Percentiles rank a stretch among this genome's conserved stretches.
These are phyloP conservation scores for Pneumocystis wakefieldiae DNA, from an alignment of 1,139 yeast species.

Conservation along the genomic window DNA sequence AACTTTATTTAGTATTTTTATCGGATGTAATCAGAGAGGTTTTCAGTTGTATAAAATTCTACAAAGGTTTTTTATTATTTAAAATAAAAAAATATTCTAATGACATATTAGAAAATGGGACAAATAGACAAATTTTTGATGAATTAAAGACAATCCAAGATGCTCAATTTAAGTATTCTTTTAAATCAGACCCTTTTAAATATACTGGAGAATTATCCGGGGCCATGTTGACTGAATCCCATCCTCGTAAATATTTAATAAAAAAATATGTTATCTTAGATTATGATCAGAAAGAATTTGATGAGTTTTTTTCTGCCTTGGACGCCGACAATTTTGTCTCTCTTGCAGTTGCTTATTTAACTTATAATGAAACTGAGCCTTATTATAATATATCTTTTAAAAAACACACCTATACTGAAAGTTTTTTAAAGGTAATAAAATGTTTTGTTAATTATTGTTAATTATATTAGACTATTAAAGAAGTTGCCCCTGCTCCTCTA, in stretches of 20 bases:
- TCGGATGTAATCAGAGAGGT: neutral
- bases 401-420: slow-evolving; percentile 20
- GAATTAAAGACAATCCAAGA: slow-evolving; percentile 36
- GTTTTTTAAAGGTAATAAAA: slow-evolving; percentile 37
- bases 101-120: slow-evolving; percentile 36
- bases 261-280: slow-evolving; percentile 39
- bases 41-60: neutral
- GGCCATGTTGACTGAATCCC: slow-evolving; percentile 40
- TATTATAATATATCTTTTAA: slow-evolving; percentile 31
- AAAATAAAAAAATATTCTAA: slow-evolving; percentile 37
- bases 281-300: slow-evolving; percentile 42
- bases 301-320: slow-evolving; percentile 37
- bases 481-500: slow-evolving; percentile 23
- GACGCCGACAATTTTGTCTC: slow-evolving; percentile 39
- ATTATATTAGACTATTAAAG: slow-evolving; percentile 30
- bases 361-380: neutral
- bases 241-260: slow-evolving; percentile 49
- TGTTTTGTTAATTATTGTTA: slow-evolving; percentile 86
- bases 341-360: neutral
- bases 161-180: slow-evolving; percentile 33
- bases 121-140: slow-evolving; percentile 41
- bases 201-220: slow-evolving; percentile 27
- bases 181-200: no score
- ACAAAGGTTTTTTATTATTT: neutral
- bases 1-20: neutral